Conservation (phyloP, 306 rosid species). For the Gastrolobium bilobum region DNA sequence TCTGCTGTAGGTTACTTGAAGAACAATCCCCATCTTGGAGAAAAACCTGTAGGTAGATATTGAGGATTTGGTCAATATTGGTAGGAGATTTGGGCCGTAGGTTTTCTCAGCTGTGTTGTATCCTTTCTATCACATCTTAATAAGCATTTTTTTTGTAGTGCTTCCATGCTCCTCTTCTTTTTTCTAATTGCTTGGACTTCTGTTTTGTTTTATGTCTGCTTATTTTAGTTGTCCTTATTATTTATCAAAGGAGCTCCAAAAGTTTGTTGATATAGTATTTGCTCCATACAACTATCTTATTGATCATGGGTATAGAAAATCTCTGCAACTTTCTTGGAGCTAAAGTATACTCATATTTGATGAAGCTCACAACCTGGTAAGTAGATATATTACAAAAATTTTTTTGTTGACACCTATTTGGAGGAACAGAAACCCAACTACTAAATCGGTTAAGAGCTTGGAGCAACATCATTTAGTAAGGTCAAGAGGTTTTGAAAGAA, state of each 20-base stretch:
- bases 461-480: no score
- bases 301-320: slow-evolving; percentile 70
- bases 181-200: slow-evolving; percentile 43
- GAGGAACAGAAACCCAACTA: no score
- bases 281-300: slow-evolving; percentile 98
- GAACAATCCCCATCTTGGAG: slow-evolving; percentile 85
- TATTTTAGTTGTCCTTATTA: slow-evolving; percentile 90
- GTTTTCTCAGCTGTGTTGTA: slow-evolving; percentile 54
- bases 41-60: slow-evolving; percentile 94
- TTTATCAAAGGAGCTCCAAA: slow-evolving; percentile 86
- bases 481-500: no score
- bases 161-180: not conserved
- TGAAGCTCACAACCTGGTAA: slow-evolving; percentile 98
- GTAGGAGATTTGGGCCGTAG: slow-evolving; percentile 84
- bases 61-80: slow-evolving; percentile 92
- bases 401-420: no score
- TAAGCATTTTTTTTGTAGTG: not conserved
- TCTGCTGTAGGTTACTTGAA: slow-evolving; percentile 71
- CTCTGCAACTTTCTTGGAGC: slow-evolving; percentile 68
- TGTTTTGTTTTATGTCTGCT: slow-evolving; percentile 42
- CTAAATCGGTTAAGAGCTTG: no score
- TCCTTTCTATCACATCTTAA: slow-evolving; percentile 31
- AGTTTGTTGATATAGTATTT: slow-evolving; percentile 80
- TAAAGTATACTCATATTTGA: slow-evolving; percentile 92
- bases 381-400: slow-evolving; percentile 38